Conservation (phyloP, 2,329 filamentous ascomycete genomes). For the Trichophyton rubrum region DNA sequence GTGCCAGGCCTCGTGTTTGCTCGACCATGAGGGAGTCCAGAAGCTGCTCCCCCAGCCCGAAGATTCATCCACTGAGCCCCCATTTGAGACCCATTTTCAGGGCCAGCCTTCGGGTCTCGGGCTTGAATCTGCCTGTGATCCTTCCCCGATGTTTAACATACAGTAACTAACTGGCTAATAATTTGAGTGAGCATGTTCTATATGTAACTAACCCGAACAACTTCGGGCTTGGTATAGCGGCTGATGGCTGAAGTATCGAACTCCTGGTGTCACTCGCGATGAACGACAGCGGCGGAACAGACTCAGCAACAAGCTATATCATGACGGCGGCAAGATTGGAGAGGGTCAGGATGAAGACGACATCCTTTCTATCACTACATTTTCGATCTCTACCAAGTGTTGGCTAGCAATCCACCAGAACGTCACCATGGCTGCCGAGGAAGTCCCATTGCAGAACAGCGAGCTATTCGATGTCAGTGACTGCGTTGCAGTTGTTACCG, state of each 20-base stretch:
- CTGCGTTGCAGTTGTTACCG: conserved; percentile 45
- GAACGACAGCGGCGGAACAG: neutral
- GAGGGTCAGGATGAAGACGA: neutral
- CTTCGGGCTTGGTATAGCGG: neutral
- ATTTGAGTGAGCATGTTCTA: neutral
- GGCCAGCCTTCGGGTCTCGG: neutral
- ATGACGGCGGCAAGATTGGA: neutral
- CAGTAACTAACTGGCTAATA: neutral
- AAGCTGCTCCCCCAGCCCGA: no score
- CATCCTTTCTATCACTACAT: neutral
- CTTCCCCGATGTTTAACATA: neutral
- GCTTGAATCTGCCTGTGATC: neutral
- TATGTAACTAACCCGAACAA: neutral
- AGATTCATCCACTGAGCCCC: neutral
- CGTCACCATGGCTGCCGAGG: neutral
- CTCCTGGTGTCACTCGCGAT: neutral
- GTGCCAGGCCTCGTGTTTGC: no score
- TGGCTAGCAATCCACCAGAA: neutral
- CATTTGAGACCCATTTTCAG: neutral
- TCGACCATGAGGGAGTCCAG: no score
- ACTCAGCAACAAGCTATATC: neutral
- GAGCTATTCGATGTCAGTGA: conserved; percentile 7
- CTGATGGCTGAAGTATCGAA: neutral
- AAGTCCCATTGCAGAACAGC: neutral
- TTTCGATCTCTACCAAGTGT: neutral